A percentile compares a stretch with the other conserved stretches of the same genome.
phyloP scores from a whole-genome alignment of 2,329 filamentous ascomycete species.

The Cercospora sojina region DNA sequence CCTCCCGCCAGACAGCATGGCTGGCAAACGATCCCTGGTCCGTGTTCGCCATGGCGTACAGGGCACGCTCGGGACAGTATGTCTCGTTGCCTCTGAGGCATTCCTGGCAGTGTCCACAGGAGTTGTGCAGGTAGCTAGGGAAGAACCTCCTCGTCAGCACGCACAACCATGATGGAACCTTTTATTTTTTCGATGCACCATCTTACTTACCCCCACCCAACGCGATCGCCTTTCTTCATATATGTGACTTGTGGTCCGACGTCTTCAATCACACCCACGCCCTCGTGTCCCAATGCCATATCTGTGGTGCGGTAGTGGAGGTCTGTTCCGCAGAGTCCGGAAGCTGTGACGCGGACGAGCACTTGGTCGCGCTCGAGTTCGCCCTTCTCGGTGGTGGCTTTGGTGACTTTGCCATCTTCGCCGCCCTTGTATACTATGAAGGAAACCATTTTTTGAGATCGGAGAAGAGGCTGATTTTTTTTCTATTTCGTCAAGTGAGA shows the following conservation, averaged over 20 bases:
- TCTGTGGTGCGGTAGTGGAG: constrained; percentile 39
- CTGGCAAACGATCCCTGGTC: constrained; percentile 51
- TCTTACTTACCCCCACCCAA: constrained; percentile 47
- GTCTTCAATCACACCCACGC: constrained; percentile 52
- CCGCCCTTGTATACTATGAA: constrained; percentile 66
- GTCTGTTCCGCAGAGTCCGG: constrained; percentile 65
- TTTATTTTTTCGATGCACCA: not conserved
- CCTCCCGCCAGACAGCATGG: constrained; percentile 50
- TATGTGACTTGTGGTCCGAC: constrained; percentile 48
- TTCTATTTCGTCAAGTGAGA: not conserved
- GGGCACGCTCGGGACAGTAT: constrained; percentile 44
- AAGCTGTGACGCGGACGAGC: constrained; percentile 62
- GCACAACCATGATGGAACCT: not conserved
- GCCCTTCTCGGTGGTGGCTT: constrained; percentile 49
- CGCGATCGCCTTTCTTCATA: constrained; percentile 53
- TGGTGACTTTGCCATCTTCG: constrained; percentile 56
- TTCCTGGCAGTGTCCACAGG: constrained; percentile 48
- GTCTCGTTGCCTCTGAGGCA: constrained; percentile 48
- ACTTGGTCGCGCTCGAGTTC: constrained; percentile 56
- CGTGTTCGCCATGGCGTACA: constrained; percentile 47
- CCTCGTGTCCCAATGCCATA: constrained; percentile 56
- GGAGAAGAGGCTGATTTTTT: not conserved
- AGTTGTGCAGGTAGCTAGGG: constrained; percentile 43
- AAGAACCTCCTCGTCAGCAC: constrained; percentile 15
- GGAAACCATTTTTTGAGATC: constrained; percentile 34